phyloP scores from a whole-genome alignment of 345 rosid species.

The Pugionium cornutum region DNA sequence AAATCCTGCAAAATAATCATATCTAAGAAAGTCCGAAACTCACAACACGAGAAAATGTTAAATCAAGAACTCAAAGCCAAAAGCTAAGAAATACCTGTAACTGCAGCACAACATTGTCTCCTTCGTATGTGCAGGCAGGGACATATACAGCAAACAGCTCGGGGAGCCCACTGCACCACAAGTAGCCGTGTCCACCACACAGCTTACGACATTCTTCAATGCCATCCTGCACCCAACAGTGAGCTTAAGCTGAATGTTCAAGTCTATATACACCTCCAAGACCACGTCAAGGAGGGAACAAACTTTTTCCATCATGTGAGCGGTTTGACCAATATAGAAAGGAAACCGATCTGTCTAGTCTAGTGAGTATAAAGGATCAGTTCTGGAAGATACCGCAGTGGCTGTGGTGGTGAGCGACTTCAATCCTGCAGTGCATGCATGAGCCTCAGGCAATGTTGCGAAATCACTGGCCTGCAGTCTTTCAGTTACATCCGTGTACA shows the following conservation, averaged over 20 bases:
- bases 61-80: conserved; percentile 7
- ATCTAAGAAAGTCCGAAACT: neutral
- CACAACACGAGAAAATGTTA: conserved; percentile 1
- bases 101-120: conserved; percentile 91
- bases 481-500: conserved; percentile 83
- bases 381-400: conserved; percentile 74
- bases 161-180: conserved; percentile 92
- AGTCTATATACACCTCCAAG: conserved; percentile 15
- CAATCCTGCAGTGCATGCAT: conserved; percentile 98
- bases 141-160: conserved; percentile 94
- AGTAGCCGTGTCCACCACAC: conserved; percentile 99
- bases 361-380: conserved; percentile 8
- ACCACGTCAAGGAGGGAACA: neutral
- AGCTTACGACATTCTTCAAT: conserved; percentile 98
- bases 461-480: conserved; percentile 88
- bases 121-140: conserved; percentile 97
- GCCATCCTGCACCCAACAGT: conserved; percentile 62
- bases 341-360: conserved; percentile 6
- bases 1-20: conserved; percentile 6
- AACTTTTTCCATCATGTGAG: neutral
- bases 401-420: conserved; percentile 91
- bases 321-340: conserved; percentile 7
- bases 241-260: conserved; percentile 20
- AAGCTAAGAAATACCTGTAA: conserved; percentile 60
- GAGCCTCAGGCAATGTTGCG: conserved; percentile 93